These are phyloP conservation scores for Trichophyton mentagrophytes DNA, from an alignment of 2,329 filamentous ascomycete genomes.

Conservation along the genomic window DNA sequence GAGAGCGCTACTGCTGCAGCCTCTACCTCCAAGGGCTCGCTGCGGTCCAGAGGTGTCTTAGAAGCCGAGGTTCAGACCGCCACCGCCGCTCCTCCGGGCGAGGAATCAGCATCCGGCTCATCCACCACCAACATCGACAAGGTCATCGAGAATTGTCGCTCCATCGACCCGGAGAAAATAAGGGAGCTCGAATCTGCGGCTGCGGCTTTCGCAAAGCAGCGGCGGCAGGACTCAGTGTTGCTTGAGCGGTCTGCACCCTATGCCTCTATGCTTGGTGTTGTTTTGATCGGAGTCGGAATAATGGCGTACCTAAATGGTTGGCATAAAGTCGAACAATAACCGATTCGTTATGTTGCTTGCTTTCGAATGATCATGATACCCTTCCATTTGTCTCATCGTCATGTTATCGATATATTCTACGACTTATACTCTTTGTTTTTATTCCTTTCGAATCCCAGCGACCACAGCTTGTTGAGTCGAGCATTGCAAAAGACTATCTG, in stretches of 20 bases:
- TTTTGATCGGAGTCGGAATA: slow-evolving; percentile 65
- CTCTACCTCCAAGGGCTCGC: slow-evolving; percentile 21
- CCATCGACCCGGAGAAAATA: slow-evolving; percentile 10
- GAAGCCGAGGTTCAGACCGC: background rate
- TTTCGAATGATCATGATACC: slow-evolving; percentile 4
- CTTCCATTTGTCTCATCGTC: background rate
- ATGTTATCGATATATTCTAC: slow-evolving; percentile 4
- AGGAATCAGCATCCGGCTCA: background rate
- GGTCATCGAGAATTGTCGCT: background rate
- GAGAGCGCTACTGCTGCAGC: slow-evolving; percentile 25
- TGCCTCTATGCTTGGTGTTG: slow-evolving; percentile 69
- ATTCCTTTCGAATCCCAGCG: background rate
- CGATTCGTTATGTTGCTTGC: slow-evolving; percentile 2
- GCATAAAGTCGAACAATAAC: slow-evolving; percentile 43
- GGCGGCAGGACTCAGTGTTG: slow-evolving; percentile 22
- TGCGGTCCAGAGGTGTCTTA: background rate
- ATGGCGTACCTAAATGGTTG: slow-evolving; percentile 82
- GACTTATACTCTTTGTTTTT: background rate
- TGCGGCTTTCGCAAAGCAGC: slow-evolving; percentile 27
- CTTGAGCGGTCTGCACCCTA: slow-evolving; percentile 55
- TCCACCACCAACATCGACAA: background rate
- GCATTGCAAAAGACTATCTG: background rate
- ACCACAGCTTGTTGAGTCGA: slow-evolving; percentile 1
- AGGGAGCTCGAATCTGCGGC: slow-evolving; percentile 29
- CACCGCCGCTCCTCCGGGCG: background rate